Evolutionary conservation across 2,329 filamentous ascomycete genomes (phyloP), one percentile per base, ranked within the genome.

Genomic region (Phyllosticta citriasiana): DNA sequence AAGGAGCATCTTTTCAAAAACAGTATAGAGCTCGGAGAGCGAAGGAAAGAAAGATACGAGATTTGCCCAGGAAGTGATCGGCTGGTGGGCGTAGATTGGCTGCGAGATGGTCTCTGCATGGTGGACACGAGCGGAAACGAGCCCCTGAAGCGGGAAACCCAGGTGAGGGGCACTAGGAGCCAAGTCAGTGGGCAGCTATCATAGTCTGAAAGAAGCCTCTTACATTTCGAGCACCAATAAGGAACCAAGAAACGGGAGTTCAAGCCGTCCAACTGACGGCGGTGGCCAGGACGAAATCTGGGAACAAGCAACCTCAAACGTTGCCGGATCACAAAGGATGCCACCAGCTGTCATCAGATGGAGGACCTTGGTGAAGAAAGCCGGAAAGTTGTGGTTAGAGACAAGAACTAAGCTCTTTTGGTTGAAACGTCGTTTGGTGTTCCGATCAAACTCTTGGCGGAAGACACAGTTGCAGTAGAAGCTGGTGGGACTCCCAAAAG

Each of bases 361-460:
- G 6, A 77, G 64, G 2, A 77, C 60, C 22, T 66, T 66, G 47
- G 68, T 66, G 66, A 72, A 72, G 55, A 76, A 73, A 16, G 72
- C 64, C 4, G 72, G 67, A 57, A 77, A 76, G 57, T 72, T 70
- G 65, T 76, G 73, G 47, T 74, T 72, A 0, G 74, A 76, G 26
- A 77, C 66, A n/a, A 76, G 58, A 10, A 76, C 73, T 4, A 77
- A 65, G 8, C 70, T 72, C 60, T 73, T 68, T 57, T 77, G 74
- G 58, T 76, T 75, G 68, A 76, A 77, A 56, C 73, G 73, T 53
- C 74, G 67, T 64, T 77, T 77, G 68, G 74, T 75, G 1, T 69
- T 71, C 25, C 70, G 62, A 59, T 77, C 74, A 27, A 70, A 74
- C 61, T 76, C 73, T 62, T 76, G 74, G 53, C 74, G 73, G 57